A percentile compares a stretch with the other conserved stretches of the same genome.
Evolutionary conservation across 164 flowering plant genomes (phyloP).

Genomic region (Brasenia schreberi): DNA sequence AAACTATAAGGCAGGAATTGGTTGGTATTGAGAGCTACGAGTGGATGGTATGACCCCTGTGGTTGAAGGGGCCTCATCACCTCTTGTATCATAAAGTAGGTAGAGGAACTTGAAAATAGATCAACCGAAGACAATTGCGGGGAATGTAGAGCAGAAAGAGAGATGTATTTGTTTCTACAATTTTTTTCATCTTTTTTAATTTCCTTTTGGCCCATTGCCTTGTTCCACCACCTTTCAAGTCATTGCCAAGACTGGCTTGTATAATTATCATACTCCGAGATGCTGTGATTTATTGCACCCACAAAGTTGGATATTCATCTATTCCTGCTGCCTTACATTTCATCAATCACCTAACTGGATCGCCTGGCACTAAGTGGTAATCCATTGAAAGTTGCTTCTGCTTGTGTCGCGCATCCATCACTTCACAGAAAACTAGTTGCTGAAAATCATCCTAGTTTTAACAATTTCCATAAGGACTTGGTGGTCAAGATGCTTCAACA

Average conservation of each 20-base stretch:
- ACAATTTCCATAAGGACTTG: too few species aligned
- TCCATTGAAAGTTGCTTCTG: too few species aligned
- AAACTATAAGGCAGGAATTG: too few species aligned
- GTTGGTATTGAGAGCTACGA: too few species aligned
- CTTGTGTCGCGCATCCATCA: too few species aligned
- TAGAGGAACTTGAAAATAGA: not conserved
- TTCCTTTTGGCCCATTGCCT: not conserved
- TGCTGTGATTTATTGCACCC: not conserved
- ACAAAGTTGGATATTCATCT: not conserved
- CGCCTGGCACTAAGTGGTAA: too few species aligned
- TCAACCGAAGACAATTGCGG: not conserved
- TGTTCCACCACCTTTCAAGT: not conserved
- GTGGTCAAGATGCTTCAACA: too few species aligned
- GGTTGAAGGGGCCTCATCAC: not conserved
- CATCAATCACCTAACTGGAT: not conserved
- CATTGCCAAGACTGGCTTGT: not conserved
- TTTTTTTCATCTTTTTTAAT: too few species aligned
- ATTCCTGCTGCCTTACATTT: not conserved
- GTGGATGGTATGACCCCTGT: not conserved
- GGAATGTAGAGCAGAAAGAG: not conserved
- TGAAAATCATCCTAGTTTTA: too few species aligned
- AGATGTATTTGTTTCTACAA: too few species aligned
- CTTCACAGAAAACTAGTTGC: too few species aligned
- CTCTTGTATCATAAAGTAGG: not conserved
- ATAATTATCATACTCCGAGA: not conserved